Evolutionary conservation across 306 rosid genomes (phyloP), one percentile per base, ranked within the genome.

Genomic region (Quercus engelmannii): DNA sequence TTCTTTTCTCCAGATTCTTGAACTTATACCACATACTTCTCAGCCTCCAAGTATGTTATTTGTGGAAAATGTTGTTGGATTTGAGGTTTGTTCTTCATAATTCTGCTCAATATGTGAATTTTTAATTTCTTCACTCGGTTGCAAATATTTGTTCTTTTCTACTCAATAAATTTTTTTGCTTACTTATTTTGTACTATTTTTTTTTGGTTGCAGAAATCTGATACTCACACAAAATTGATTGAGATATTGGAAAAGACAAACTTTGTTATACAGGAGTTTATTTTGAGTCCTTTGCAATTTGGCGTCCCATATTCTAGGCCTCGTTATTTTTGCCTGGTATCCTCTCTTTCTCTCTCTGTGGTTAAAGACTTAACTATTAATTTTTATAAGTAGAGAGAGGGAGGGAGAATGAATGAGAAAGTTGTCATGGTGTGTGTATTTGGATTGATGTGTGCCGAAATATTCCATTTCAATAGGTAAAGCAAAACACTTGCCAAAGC

Each of bases 221-320:
- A 93, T 83, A 96, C 96, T 1, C 99, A 85, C 61, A 83, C 87
- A 55, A 87, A 82, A 81, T 79, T 96, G 96, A 80, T 90, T 33
- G 98, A 93, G 78, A 90, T 89, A 62, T 79, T 94, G 90, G 89
- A 75, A 64, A 85, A 87, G 31, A 82, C 88, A 64, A 81, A 85
- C 85, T 94, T 86, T 82, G 71, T 76, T 72, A 90, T 86, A 28
- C 98, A 89, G 58, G 99, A 96, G 83, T 96, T 96, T 84, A 93
- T 96, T 79, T 85, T 93, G 73, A 96, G 91, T 80, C 98, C 99
- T 6, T 83, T 93, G 76, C 99, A 96, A 80, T 93, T 96, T 77
- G 97, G 94, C 49, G 90, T 96, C 76, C 99, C 99, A 70, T 96
- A 96, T 88, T 93, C 99, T 25, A 89, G 99, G 89, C 98, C 97